A percentile compares a stretch with the other conserved stretches of the same genome.
These are phyloP conservation scores for Aspergillus floridensis DNA, from an alignment of 2,329 filamentous ascomycete genomes.

Conservation along the genomic window DNA sequence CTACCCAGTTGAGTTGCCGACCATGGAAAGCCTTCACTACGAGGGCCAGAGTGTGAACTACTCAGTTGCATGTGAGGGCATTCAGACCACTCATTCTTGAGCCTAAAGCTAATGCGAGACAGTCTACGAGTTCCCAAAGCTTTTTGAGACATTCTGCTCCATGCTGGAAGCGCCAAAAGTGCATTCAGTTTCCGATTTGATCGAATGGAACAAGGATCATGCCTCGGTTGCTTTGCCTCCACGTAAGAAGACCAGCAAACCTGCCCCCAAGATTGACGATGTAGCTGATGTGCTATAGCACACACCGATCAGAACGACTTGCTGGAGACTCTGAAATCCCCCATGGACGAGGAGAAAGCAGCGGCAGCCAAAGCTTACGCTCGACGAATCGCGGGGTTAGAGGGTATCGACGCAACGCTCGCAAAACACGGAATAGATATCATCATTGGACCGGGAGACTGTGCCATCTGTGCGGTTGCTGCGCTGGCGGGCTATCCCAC, in stretches of 20 bases:
- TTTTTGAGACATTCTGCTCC: background rate
- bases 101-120: background rate
- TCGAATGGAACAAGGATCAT: background rate
- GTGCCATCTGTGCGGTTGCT: background rate
- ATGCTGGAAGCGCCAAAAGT: background rate
- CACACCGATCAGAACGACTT: background rate
- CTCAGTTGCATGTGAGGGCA: background rate
- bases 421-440: background rate
- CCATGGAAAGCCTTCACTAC: background rate
- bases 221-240: background rate
- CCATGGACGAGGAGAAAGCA: background rate
- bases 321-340: background rate
- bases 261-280: no score
- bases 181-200: background rate
- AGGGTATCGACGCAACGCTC: background rate
- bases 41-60: background rate
- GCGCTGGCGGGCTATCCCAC: background rate
- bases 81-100: background rate
- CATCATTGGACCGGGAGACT: background rate
- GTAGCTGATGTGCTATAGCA: background rate
- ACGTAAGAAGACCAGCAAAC: background rate
- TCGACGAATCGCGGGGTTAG: background rate
- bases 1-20: background rate
- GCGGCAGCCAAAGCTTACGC: background rate
- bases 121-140: background rate